Base-by-base conservation (phyloP, 495 filamentous ascomycete genomes). In the Parmelia sp. region DNA sequence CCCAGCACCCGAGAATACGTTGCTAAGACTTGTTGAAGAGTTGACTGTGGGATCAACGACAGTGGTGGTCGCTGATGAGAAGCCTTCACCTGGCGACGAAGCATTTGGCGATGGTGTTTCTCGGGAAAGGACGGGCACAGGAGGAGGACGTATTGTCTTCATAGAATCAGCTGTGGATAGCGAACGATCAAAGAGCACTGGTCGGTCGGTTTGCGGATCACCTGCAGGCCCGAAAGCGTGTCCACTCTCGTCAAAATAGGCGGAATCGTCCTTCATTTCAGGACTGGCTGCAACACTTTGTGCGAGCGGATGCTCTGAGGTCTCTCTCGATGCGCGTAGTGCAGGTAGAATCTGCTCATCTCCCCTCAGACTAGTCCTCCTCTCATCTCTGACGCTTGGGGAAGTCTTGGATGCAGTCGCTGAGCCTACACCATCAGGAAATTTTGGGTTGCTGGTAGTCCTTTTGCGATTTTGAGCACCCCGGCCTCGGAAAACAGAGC, bases 221-320 rank as follows among this genome's bases (percentile, higher is more conserved):
- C 56, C 62, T 21, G 60, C 33, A 56, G 57, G 44, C 60, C 55
- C 67, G 53, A 56, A 27, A 65, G 71, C 67, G 62, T 55, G 31
- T 55, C 51, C 51, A 55, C 75, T 70, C 65, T 76, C 65, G 44
- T 71, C 70, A 71, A 78, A 78, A 70, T 80, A 77, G 68, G 76
- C 77, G 71, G 76, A 71, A 70, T 71, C 68, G 61, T 76, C 62
- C 68, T 77, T 69, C 58, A 79, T 62, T 3, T 86, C 83, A 0
- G 91, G 91, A 72, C 86, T 90, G 23, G 84, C 90, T 37, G 86
- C 86, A 37, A 90, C 84, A 68, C 90, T 95, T 66, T 90, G 88
- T 12, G 90, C 87, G n/a, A 95, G 74, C 23, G 91, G 91, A 72
- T 95, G 91, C 44, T 91, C 88, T 35, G 57, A 49, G 21, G 76